These are phyloP conservation scores for Tremella yokohamensis DNA, from an alignment of 768 basidiomycete genomes.

Conservation along the genomic window DNA sequence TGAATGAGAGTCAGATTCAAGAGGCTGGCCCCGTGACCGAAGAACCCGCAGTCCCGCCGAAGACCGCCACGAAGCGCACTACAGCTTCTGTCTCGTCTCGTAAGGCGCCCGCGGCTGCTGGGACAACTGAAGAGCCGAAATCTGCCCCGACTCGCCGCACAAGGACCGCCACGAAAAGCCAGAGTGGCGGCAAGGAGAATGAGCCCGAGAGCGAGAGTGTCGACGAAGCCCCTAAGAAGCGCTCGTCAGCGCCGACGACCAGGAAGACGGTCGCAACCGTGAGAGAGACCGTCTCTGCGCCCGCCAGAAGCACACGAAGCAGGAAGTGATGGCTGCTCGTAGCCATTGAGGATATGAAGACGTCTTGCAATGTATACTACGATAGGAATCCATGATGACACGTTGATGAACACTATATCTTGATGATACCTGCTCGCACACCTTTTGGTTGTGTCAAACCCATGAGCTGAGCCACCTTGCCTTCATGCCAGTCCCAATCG, in stretches of 20 bases:
- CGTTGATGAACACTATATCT: too few species aligned
- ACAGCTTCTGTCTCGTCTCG: not conserved
- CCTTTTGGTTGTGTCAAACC: too few species aligned
- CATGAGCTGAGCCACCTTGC: too few species aligned
- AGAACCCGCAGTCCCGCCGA: not conserved
- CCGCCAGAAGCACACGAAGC: constrained; percentile 1
- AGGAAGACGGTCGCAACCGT: not conserved
- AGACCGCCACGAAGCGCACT: not conserved
- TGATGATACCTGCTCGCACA: too few species aligned
- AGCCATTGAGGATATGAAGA: too few species aligned
- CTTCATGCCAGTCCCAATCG: too few species aligned
- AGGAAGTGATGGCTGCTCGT: not conserved
- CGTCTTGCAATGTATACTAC: too few species aligned
- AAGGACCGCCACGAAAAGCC: not conserved
- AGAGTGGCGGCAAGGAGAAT: constrained; percentile 11
- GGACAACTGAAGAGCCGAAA: not conserved
- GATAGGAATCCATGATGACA: too few species aligned
- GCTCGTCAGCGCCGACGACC: not conserved
- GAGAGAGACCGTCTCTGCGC: not conserved
- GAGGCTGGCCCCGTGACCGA: not conserved
- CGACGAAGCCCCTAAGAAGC: too few species aligned
- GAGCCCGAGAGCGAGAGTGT: not conserved
- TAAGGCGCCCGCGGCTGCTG: not conserved
- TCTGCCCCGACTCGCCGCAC: constrained; percentile 1
- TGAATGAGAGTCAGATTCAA: constrained; percentile 1